Evolutionary conservation across 495 filamentous ascomycete genomes (phyloP).

Genomic region (Hyaloscypha variabilis): DNA sequence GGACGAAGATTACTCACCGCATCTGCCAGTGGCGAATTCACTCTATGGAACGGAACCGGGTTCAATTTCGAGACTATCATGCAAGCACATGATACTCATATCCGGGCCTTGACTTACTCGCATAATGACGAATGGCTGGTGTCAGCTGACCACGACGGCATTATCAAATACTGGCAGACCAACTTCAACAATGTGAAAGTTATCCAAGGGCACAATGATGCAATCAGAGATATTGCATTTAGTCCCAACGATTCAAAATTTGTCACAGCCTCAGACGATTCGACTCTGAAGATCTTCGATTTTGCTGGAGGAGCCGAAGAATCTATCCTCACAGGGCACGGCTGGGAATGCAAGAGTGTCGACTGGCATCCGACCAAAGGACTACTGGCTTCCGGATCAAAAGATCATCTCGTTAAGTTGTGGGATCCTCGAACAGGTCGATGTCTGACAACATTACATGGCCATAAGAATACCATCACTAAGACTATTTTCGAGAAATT

Average conservation of each 20-base stretch:
- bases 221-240: conserved; percentile 91
- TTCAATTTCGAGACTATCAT: conserved; percentile 99
- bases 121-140: conserved; percentile 96
- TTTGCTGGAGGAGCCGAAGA: conserved; percentile 86
- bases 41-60: conserved; percentile 96
- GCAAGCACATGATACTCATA: conserved; percentile 94
- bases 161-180: conserved; percentile 98
- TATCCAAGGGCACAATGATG: conserved; percentile 86
- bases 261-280: conserved; percentile 93
- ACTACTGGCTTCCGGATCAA: conserved; percentile 91
- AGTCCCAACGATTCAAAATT: conserved; percentile 93
- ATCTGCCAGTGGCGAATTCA: conserved; percentile 96
- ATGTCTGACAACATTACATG: conserved; percentile 90
- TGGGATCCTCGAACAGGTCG: conserved; percentile 93
- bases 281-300: conserved; percentile 91
- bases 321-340: conserved; percentile 80
- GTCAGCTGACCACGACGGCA: conserved; percentile 91
- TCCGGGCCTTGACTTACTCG: conserved; percentile 85
- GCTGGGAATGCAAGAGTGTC: conserved; percentile 94
- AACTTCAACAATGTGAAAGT: conserved; percentile 99
- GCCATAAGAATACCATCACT: conserved; percentile 96
- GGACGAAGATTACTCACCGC: conserved; percentile 88
- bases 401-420: conserved; percentile 95
- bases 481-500: conserved; percentile 84
- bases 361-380: conserved; percentile 99